phyloP scores from a whole-genome alignment of 1,284 basidiomycete species.

The Tremellales sp. region DNA sequence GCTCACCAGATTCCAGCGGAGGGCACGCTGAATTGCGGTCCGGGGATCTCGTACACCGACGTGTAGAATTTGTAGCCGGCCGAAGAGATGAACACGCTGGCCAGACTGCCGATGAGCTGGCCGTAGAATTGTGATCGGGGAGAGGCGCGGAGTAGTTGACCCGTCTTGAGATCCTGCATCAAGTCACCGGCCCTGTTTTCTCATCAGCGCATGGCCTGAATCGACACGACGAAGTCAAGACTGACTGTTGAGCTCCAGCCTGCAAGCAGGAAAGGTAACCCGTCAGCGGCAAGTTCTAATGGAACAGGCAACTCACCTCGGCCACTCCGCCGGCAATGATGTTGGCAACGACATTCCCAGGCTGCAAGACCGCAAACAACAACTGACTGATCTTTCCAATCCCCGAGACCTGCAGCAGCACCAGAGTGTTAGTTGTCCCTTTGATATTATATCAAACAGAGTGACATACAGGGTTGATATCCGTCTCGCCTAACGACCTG shows the following conservation, averaged over 20 bases:
- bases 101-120: conserved; percentile 78
- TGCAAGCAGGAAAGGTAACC: conserved; percentile 1
- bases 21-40: conserved; percentile 88
- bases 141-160: conserved; percentile 79
- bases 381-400: conserved; percentile 93
- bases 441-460: neutral
- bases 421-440: neutral
- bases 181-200: conserved; percentile 78
- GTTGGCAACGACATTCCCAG: conserved; percentile 90
- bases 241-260: conserved; percentile 88
- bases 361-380: conserved; percentile 89
- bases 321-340: conserved; percentile 94
- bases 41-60: conserved; percentile 68
- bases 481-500: conserved; percentile 85
- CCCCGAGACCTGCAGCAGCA: conserved; percentile 60
- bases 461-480: conserved; percentile 68
- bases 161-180: conserved; percentile 98
- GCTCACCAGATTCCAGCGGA: conserved; percentile 68
- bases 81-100: conserved; percentile 83
- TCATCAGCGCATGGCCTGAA: conserved; percentile 1
- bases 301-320: conserved; percentile 52
- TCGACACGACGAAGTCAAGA: conserved; percentile 9
- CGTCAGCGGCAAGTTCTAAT: neutral
- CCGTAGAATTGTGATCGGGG: conserved; percentile 83
- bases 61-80: conserved; percentile 86